These are phyloP conservation scores for Trichoderma sp. DNA, from an alignment of 2,329 filamentous ascomycete genomes.

Conservation along the genomic window DNA sequence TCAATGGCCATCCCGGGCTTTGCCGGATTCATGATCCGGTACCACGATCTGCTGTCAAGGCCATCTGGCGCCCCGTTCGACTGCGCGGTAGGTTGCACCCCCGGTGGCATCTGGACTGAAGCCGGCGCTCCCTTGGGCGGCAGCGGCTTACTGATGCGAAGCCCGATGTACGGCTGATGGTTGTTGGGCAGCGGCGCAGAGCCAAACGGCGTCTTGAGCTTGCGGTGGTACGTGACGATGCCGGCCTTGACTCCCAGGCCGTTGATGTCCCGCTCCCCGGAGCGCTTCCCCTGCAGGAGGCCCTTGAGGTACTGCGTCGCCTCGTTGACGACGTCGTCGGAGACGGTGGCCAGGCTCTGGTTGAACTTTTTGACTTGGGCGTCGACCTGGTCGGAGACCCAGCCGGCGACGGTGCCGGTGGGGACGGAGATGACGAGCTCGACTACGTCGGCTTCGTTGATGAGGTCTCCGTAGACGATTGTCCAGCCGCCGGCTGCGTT, in stretches of 20 bases:
- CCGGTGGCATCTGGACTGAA: background rate
- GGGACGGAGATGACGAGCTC: background rate
- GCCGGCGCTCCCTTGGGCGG: background rate
- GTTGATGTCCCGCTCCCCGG: background rate
- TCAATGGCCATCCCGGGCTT: slow-evolving; percentile 3
- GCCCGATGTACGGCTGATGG: background rate
- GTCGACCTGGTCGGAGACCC: background rate
- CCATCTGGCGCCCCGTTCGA: background rate
- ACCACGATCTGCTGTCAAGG: background rate
- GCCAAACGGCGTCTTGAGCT: background rate
- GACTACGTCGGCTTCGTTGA: background rate
- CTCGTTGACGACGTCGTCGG: background rate
- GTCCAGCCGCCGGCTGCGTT: background rate
- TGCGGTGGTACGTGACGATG: background rate
- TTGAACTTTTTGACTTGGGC: background rate
- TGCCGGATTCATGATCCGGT: background rate
- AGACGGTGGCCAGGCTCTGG: background rate
- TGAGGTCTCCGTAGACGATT: background rate
- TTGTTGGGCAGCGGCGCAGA: background rate
- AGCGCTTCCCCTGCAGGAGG: background rate
- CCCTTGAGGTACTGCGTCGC: background rate
- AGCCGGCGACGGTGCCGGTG: slow-evolving; percentile 1
- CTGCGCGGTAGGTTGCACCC: background rate
- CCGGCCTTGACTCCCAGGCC: background rate
- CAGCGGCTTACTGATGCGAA: background rate